These are phyloP conservation scores for Diutina neorugosa DNA, from an alignment of 1,139 yeast species.

Conservation along the genomic window DNA sequence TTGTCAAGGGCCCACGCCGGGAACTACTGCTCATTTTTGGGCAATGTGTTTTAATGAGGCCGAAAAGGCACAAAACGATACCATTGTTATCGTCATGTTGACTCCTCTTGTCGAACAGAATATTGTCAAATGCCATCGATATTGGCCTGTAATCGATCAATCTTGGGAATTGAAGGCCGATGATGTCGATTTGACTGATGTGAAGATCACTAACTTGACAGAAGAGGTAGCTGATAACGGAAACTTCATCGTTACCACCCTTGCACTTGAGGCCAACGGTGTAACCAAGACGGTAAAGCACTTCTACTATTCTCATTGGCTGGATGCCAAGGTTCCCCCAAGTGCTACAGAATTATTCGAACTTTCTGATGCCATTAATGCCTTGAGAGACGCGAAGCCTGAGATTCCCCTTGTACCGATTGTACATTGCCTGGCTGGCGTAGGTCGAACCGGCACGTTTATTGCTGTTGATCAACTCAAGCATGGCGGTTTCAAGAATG, in stretches of 20 bases:
- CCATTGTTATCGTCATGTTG: constrained; percentile 68
- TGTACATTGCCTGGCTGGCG: constrained; percentile 80
- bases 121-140: constrained; percentile 54
- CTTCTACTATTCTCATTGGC: constrained; percentile 44
- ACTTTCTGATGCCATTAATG: constrained; percentile 6
- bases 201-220: constrained; percentile 4
- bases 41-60: constrained; percentile 57
- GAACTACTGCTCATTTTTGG: constrained; percentile 71
- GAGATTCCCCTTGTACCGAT: constrained; percentile 19
- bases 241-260: constrained; percentile 18
- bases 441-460: constrained; percentile 75
- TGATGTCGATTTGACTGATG: neutral
- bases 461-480: constrained; percentile 51
- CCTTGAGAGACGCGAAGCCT: neutral
- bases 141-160: constrained; percentile 46
- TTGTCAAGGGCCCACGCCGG: constrained; percentile 48
- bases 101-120: constrained; percentile 62
- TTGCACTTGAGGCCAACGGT: constrained; percentile 14
- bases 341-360: constrained; percentile 12
- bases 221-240: constrained; percentile 13
- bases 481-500: constrained; percentile 7
- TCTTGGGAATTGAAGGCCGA: constrained; percentile 12
- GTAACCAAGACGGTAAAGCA: constrained; percentile 35
- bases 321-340: constrained; percentile 40
- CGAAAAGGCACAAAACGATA: constrained; percentile 17